These are phyloP conservation scores for Thermothielavioides terrestris DNA, from an alignment of 495 filamentous ascomycete genomes.

Conservation along the genomic window DNA sequence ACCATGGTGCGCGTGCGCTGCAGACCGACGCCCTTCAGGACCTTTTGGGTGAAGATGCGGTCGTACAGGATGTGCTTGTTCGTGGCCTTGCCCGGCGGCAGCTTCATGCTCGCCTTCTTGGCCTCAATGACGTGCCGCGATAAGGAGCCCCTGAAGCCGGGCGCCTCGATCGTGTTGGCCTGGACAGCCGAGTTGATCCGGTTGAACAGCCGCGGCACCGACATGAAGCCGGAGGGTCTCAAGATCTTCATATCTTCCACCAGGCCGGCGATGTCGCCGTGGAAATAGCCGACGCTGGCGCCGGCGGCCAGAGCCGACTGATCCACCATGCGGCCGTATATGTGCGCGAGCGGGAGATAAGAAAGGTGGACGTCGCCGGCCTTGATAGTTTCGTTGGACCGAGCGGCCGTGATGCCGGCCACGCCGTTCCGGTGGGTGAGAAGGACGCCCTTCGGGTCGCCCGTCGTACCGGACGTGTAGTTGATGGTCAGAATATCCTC, in stretches of 20 bases:
- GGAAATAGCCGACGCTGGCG: constrained; percentile 82
- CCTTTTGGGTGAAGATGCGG: constrained; percentile 86
- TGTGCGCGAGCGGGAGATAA: constrained; percentile 92
- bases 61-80: constrained; percentile 85
- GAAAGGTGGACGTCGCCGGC: constrained; percentile 60
- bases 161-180: constrained; percentile 63
- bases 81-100: constrained; percentile 58
- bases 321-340: constrained; percentile 78
- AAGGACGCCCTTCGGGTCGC: constrained; percentile 86
- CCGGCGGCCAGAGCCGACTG: constrained; percentile 66
- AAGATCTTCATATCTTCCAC: constrained; percentile 88
- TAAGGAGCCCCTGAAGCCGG: constrained; percentile 73
- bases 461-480: constrained; percentile 95
- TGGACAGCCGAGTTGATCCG: constrained; percentile 79
- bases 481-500: constrained; percentile 88
- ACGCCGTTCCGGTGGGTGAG: constrained; percentile 77
- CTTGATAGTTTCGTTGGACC: constrained; percentile 41
- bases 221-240: constrained; percentile 73
- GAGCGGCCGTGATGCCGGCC: constrained; percentile 54
- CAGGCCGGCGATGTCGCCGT: constrained; percentile 78
- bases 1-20: constrained; percentile 66
- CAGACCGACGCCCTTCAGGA: constrained; percentile 71
- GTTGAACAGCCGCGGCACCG: constrained; percentile 87
- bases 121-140: constrained; percentile 69
- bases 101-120: constrained; percentile 71